Base-by-base conservation (phyloP, 768 basidiomycete genomes). In the Suillus hirtellus region DNA sequence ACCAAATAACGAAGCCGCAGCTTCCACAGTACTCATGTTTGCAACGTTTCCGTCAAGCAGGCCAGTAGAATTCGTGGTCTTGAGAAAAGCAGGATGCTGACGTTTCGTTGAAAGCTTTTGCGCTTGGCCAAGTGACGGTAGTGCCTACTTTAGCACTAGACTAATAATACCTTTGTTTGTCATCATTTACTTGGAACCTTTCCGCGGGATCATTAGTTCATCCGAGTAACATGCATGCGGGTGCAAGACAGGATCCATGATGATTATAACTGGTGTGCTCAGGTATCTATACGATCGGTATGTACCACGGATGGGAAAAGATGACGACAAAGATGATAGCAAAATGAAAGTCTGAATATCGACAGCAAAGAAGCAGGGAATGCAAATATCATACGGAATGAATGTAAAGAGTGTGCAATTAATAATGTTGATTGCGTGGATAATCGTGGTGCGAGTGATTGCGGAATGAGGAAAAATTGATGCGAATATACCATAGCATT, bases 1-100 rank as follows among this genome's bases (percentile, higher is more conserved):
- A 65, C 86, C 89, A 80, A 94, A 94, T 53, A 94, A 88, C 63
- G 89, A 87, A 59, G 91, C 89, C 42, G 92, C 92, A 67, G 89
- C 87, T 79, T 92, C 90, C 62, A 89, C 85, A 67, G 81, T 79
- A 73, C 79, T 83, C 88, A 89, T 89, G 70, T 70, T 69, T 74
- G 66, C 72, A 77, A 67, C 74, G 74, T 76, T 74, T 71, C 60
- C 52, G 56, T 53, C 43, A 59, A 66, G 61, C 53, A 53, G 64
- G 49, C 61, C 35, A 67, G 53, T 67, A 27, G 42, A 27, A 40
- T 40, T 61, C 44, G 66, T 65, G 49, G 60, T 60, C 58, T 55
- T 31, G 46, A 65, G 63, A 63, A 50, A 66, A 60, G 47, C 19
- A 42, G 37, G 38, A 43, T 35, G 64, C 52, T 65, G 65, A 66